Evolutionary conservation across 2,329 filamentous ascomycete genomes (phyloP).

Genomic region (Chaetomiaceae sp.): DNA sequence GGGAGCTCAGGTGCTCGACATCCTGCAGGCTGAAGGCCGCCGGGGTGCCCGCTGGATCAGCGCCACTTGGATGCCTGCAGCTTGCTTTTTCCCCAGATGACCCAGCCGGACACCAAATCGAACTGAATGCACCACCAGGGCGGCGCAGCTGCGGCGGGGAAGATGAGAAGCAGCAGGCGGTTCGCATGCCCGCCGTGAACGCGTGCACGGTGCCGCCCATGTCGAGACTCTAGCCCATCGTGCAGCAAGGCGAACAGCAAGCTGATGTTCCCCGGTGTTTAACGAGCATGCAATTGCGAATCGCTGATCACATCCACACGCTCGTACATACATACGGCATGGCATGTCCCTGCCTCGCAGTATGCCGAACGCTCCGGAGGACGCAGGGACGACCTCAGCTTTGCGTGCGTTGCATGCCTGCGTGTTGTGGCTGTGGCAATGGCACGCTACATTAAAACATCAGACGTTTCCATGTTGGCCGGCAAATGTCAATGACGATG

Average conservation of each 20-base stretch:
- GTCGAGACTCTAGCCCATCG: background rate
- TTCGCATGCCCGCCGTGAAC: background rate
- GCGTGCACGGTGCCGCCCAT: background rate
- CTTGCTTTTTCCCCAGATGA: slow-evolving; percentile 7
- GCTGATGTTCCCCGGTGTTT: background rate
- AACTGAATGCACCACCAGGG: background rate
- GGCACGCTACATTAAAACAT: background rate
- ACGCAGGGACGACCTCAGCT: background rate
- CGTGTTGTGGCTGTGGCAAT: too few species aligned
- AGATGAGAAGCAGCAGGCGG: background rate
- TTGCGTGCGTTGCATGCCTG: background rate
- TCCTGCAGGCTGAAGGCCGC: background rate
- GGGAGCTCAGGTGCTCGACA: background rate
- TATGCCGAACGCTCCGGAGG: too few species aligned
- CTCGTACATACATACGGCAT: too few species aligned
- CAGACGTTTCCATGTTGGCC: background rate
- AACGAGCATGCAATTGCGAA: too few species aligned
- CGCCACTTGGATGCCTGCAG: slow-evolving; percentile 1
- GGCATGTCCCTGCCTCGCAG: too few species aligned
- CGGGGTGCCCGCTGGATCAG: background rate
- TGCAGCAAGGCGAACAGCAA: background rate
- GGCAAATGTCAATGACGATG: background rate
- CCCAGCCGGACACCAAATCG: background rate
- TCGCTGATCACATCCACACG: too few species aligned
- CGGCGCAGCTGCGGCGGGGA: background rate